phyloP scores from a whole-genome alignment of 495 filamentous ascomycete species.

The Platismatia glauca region DNA sequence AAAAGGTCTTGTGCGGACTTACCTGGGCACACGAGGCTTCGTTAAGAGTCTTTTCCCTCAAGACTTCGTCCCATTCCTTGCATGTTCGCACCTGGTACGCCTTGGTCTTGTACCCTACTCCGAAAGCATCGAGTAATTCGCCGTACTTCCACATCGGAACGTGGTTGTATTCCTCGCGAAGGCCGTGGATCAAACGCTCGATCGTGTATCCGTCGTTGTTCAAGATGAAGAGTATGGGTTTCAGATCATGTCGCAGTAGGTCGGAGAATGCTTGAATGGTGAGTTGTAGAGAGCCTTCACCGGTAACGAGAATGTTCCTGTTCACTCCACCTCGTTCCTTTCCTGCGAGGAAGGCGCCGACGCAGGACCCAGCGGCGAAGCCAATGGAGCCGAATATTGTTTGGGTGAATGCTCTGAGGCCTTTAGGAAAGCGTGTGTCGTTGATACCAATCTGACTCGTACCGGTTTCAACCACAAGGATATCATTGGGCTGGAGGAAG shows the following conservation, averaged over 20 bases:
- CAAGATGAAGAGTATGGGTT: background rate
- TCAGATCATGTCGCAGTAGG: background rate
- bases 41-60: background rate
- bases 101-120: background rate
- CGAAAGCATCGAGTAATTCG: background rate
- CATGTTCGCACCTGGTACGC: background rate
- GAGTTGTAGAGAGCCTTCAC: background rate
- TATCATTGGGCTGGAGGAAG: slow-evolving; percentile 1
- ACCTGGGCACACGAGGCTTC: slow-evolving; percentile 1
- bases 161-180: background rate
- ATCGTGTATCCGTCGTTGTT: background rate
- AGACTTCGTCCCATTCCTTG: background rate
- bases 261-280: background rate
- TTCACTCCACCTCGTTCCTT: background rate
- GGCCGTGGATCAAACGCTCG: background rate
- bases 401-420: background rate
- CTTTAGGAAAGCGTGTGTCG: background rate
- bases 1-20: background rate
- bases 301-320: background rate
- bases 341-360: background rate
- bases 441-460: slow-evolving; percentile 4
- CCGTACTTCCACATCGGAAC: background rate
- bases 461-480: background rate
- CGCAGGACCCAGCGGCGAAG: background rate
- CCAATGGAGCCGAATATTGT: background rate